Conservation (phyloP, 352 stramenopile species). For the Globisporangium megalacanthum region DNA sequence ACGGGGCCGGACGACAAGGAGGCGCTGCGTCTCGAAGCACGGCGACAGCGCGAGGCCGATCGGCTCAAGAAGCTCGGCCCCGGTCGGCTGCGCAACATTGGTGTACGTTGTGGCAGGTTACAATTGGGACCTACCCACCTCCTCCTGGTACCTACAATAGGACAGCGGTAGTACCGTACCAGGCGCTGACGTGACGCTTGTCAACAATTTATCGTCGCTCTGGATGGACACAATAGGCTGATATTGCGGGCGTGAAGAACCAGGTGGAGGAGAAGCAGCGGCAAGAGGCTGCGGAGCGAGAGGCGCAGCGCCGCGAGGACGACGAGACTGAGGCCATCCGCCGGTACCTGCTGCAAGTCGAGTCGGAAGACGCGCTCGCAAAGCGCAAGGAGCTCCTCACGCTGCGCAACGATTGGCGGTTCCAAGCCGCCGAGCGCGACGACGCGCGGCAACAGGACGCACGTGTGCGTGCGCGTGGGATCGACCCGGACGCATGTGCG, state of each 20-base stretch:
- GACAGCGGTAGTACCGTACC: background rate
- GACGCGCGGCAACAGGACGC: slow-evolving; percentile 26
- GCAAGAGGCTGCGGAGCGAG: slow-evolving; percentile 34
- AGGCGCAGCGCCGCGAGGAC: slow-evolving; percentile 34
- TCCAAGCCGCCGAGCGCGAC: slow-evolving; percentile 28
- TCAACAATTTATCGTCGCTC: background rate
- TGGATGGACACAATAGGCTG: slow-evolving; percentile 25
- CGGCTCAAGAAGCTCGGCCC: slow-evolving; percentile 61
- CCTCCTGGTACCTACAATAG: no score
- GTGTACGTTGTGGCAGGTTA: slow-evolving; percentile 22
- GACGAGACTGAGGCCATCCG: slow-evolving; percentile 65
- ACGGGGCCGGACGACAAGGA: slow-evolving; percentile 34
- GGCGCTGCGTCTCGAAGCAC: slow-evolving; percentile 45
- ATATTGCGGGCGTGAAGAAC: slow-evolving; percentile 72
- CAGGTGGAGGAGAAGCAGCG: slow-evolving; percentile 64
- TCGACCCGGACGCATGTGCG: slow-evolving; percentile 53
- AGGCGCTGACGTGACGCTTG: background rate
- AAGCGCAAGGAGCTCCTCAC: slow-evolving; percentile 58
- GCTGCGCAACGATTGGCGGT: slow-evolving; percentile 60
- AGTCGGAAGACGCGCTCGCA: slow-evolving; percentile 58
- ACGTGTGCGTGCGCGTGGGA: slow-evolving; percentile 23
- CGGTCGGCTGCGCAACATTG: slow-evolving; percentile 60
- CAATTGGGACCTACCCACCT: no score
- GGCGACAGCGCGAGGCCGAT: slow-evolving; percentile 57
- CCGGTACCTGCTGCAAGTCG: slow-evolving; percentile 70